Evolutionary conservation across 148 eudicot genomes (phyloP), one percentile per base, ranked within the genome.

Genomic region (Chenopodium quinoa): DNA sequence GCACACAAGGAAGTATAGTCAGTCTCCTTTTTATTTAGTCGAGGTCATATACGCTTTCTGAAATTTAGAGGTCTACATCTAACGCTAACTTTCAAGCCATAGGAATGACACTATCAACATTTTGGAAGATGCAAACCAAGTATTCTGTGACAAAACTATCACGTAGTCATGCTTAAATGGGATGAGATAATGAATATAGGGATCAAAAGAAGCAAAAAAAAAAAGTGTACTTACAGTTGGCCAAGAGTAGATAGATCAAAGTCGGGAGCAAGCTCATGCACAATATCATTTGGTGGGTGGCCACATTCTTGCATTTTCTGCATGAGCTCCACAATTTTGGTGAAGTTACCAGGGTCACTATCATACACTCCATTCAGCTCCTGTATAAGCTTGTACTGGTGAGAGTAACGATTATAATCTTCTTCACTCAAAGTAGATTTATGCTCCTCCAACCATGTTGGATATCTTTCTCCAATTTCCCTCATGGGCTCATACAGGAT

Each of bases 281-380:
- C 95, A 50, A 96, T 96, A 78, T 96, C 99, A 85, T 86, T 92
- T 14, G 99, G 99, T 1, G 98, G 99, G 81, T 94, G 98, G 40
- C 99, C 99, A 82, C 99, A 96, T 81, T 96, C 99, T 87, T 96
- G 99, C 98, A 96, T 96, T 83, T 90, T 96, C 90, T 96, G 99
- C 99, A 96, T 94, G 60, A 96, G 95, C 85, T 94, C 98, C 68
- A 96, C 93, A 77, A 96, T 94, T 87, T 92, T 96, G 89, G 90
- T 89, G 85, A 96, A 96, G 90, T 96, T 96, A 40, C 82, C 81
- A 50, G 99, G 95, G 80, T 94, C 94, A 46, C 87, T 86, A 86
- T 96, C 99, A 79, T 96, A 96, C 25, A 91, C 93, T 86, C 76
- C 86, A 86, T 86, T 92, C n/a, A 96, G 86, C 78, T 94, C 97